Evolutionary conservation across 495 filamentous ascomycete species (phyloP).

Genomic region (Copromyces sp.): DNA sequence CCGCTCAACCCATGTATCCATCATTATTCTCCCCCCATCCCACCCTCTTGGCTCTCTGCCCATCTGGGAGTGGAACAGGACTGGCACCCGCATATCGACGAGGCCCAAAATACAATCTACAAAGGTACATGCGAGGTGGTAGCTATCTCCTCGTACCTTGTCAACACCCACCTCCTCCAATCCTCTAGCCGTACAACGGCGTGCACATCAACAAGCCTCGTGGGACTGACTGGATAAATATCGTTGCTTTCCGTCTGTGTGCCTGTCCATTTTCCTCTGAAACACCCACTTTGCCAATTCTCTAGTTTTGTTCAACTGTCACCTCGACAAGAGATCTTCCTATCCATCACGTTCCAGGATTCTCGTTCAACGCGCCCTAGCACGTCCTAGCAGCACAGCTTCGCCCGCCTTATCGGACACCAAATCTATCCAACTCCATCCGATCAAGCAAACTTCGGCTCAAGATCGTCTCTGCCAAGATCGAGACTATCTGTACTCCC

Average conservation of each 20-base stretch:
- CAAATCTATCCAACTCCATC: neutral
- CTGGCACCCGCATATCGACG: neutral
- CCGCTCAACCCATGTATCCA: neutral
- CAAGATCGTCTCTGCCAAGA: neutral
- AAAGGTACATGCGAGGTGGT: neutral
- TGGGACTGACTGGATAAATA: slow-evolving; percentile 22
- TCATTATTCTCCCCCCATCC: neutral
- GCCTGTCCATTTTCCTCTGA: slow-evolving; percentile 14
- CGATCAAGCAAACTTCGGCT: neutral
- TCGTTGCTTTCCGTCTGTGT: slow-evolving; percentile 13
- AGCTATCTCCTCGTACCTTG: neutral
- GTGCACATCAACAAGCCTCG: slow-evolving; percentile 19
- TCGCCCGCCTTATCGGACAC: neutral
- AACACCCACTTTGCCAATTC: slow-evolving; percentile 17
- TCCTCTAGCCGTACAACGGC: slow-evolving; percentile 10
- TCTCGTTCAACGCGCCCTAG: slow-evolving; percentile 1
- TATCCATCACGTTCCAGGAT: slow-evolving; percentile 11
- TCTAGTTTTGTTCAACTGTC: slow-evolving; percentile 8
- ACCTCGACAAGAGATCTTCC: slow-evolving; percentile 2
- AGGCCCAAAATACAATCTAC: neutral
- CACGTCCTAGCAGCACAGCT: neutral
- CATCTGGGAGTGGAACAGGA: neutral
- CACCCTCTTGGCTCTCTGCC: slow-evolving; percentile 7
- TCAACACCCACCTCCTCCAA: neutral
- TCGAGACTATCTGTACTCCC: neutral